Percentiles rank a stretch among this genome's conserved stretches.
Conservation (phyloP, 257 asterid species). For the Vinca minor region DNA sequence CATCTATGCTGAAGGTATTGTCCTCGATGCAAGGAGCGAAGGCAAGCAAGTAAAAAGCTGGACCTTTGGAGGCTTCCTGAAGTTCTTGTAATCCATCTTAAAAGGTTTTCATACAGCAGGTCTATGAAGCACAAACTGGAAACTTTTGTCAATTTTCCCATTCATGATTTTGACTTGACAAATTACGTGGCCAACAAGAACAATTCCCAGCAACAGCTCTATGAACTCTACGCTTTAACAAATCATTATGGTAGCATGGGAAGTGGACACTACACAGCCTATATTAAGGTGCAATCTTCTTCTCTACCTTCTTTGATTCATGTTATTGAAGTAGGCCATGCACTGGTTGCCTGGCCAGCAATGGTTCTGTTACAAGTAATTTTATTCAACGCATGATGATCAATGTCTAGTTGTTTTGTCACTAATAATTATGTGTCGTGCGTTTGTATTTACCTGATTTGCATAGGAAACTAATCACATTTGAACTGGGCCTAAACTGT, state of each 20-base stretch:
- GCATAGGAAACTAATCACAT: not conserved
- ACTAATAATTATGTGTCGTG: too few relatives aligned
- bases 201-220: conserved; percentile 68
- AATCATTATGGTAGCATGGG: conserved; percentile 99
- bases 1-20: conserved; percentile 59
- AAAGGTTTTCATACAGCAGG: conserved; percentile 94
- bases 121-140: conserved; percentile 97
- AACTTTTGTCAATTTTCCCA: conserved; percentile 89
- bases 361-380: too few relatives aligned
- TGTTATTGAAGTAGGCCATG: too few relatives aligned
- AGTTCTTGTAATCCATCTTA: conserved; percentile 93
- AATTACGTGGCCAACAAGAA: conserved; percentile 91
- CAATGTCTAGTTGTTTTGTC: too few relatives aligned
- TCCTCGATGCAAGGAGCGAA: conserved; percentile 95
- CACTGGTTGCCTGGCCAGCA: too few relatives aligned
- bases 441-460: too few relatives aligned
- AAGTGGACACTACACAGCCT: conserved; percentile 95
- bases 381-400: too few relatives aligned
- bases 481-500: not conserved
- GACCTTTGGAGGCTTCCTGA: conserved; percentile 99
- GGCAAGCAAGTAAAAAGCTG: conserved; percentile 96
- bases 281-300: conserved; percentile 62
- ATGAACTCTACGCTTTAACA: conserved; percentile 88
- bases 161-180: conserved; percentile 87
- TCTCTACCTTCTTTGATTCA: not conserved